These are phyloP conservation scores for Candida pseudoviswanathii DNA, from an alignment of 1,139 yeast species.

Conservation along the genomic window DNA sequence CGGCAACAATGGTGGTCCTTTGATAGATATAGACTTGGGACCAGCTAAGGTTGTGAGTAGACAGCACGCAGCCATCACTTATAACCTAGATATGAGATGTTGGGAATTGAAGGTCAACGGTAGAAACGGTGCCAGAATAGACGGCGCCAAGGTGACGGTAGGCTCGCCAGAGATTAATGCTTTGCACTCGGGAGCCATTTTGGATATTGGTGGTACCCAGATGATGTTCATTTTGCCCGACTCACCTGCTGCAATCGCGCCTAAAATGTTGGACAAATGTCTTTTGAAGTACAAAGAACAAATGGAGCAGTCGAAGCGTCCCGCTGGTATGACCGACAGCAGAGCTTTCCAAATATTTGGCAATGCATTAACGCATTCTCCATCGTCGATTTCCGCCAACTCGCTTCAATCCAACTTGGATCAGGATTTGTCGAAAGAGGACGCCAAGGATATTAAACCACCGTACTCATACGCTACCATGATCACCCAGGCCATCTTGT, in stretches of 20 bases:
- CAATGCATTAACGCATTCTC: conserved; percentile 43
- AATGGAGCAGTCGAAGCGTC: conserved; percentile 8
- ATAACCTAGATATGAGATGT: conserved; percentile 68
- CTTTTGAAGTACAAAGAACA: conserved; percentile 34
- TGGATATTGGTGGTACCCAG: conserved; percentile 96
- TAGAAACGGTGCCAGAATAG: conserved; percentile 91
- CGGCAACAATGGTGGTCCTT: conserved; percentile 16
- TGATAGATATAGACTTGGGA: conserved; percentile 86
- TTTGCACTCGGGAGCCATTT: conserved; percentile 79
- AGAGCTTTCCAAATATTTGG: conserved; percentile 60
- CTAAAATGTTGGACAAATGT: conserved; percentile 46
- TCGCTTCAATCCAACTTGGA: conserved; percentile 52
- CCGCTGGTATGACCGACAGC: conserved; percentile 13
- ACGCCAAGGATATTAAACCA: conserved; percentile 90
- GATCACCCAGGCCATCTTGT: conserved; percentile 95
- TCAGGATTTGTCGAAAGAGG: conserved; percentile 84
- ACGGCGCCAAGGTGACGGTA: conserved; percentile 60
- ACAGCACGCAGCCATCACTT: conserved; percentile 81
- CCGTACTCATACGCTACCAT: conserved; percentile 97
- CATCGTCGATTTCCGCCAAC: conserved; percentile 42
- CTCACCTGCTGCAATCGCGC: conserved; percentile 69
- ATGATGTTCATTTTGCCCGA: conserved; percentile 99
- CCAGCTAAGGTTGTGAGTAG: conserved; percentile 96
- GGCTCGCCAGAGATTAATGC: conserved; percentile 53
- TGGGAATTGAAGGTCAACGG: conserved; percentile 90